Conservation (phyloP, 1,284 basidiomycete genomes). For the Papiliotrema terrestris region DNA sequence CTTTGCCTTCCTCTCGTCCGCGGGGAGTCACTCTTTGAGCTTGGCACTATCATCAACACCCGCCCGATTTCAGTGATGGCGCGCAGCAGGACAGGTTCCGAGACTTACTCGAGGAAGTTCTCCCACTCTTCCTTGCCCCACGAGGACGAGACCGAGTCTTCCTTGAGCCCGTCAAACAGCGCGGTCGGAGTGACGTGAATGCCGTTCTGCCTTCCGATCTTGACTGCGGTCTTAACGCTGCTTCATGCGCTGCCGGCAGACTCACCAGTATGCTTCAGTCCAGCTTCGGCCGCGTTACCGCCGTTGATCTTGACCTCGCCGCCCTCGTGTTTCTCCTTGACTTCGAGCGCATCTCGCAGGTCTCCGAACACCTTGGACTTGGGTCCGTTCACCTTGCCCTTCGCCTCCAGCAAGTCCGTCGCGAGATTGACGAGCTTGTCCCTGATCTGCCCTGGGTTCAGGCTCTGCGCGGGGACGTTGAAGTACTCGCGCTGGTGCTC, state of each 20-base stretch:
- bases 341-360: constrained; percentile 32
- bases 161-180: constrained; percentile 79
- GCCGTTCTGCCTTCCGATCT: constrained; percentile 84
- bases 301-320: constrained; percentile 36
- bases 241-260: neutral
- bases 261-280: constrained; percentile 28
- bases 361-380: constrained; percentile 31
- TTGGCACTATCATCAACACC: neutral
- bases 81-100: too few species aligned
- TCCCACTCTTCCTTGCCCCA: constrained; percentile 84
- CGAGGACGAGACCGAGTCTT: constrained; percentile 71
- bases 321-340: constrained; percentile 15
- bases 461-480: constrained; percentile 64
- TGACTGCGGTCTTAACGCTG: constrained; percentile 52
- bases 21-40: neutral
- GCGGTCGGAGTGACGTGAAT: constrained; percentile 89
- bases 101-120: constrained; percentile 61
- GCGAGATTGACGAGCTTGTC: constrained; percentile 61
- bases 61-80: too few species aligned
- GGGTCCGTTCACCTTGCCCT: constrained; percentile 28
- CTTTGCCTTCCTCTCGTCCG: neutral
- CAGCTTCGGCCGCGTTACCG: constrained; percentile 52
- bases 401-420: constrained; percentile 38
- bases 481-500: constrained; percentile 65
- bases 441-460: constrained; percentile 70